Evolutionary conservation across 805 yeast species (phyloP).

Genomic region (Yamadazyma scolyti): DNA sequence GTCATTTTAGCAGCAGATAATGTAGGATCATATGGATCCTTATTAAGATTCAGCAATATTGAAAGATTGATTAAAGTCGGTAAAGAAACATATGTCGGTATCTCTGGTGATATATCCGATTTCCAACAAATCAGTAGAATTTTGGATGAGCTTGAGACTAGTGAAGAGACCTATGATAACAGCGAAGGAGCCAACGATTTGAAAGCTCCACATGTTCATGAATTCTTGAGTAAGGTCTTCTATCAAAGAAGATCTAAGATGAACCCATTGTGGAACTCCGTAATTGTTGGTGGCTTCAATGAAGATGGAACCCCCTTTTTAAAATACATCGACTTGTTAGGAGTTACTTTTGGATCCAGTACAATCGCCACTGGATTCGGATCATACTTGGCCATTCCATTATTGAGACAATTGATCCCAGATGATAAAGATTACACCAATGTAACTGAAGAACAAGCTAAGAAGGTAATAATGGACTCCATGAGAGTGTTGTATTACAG

Average conservation of each 20-base stretch:
- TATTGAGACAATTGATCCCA: constrained; percentile 81
- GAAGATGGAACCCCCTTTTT: constrained; percentile 63
- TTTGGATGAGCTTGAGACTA: constrained; percentile 69
- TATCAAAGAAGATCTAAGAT: constrained; percentile 86
- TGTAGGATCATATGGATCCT: constrained; percentile 87
- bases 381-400: constrained; percentile 88
- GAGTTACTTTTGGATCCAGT: constrained; percentile 86
- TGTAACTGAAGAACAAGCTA: constrained; percentile 71
- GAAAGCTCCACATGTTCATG: constrained; percentile 85
- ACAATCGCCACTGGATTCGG: constrained; percentile 96
- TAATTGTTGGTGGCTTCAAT: constrained; percentile 86
- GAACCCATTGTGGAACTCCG: constrained; percentile 96
- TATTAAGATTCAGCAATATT: constrained; percentile 78
- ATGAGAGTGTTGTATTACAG: constrained; percentile 95
- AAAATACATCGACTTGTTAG: constrained; percentile 84
- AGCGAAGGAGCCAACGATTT: constrained; percentile 55
- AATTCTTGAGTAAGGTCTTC: constrained; percentile 78
- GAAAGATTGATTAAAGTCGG: constrained; percentile 88
- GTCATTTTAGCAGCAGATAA: constrained; percentile 94
- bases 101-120: constrained; percentile 93
- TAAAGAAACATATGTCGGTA: constrained; percentile 80
- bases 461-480: constrained; percentile 70
- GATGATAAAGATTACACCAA: constrained; percentile 70
- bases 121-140: constrained; percentile 76
- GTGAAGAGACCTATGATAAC: constrained; percentile 76